Percentiles rank a stretch among this genome's conserved stretches.
Evolutionary conservation across 1,284 basidiomycete species (phyloP).

Genomic region (Ceratobasidium theobromae): DNA sequence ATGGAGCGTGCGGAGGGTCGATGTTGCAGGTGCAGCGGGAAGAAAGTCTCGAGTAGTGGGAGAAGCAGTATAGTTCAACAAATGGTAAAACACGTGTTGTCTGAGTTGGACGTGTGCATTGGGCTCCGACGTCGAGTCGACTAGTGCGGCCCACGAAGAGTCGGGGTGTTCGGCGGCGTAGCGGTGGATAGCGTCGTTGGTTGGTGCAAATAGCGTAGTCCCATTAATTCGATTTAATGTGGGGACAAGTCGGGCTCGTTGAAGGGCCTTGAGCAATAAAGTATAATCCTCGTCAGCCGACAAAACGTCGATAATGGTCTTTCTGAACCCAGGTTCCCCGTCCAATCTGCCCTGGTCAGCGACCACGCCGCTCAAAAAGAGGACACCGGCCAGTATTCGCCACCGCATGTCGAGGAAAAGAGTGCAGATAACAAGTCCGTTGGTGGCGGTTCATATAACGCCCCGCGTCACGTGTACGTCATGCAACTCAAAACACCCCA

Average conservation of each 20-base stretch:
- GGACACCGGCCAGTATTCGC: background rate
- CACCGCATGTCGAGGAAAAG: constrained; percentile 20
- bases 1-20: constrained; percentile 62
- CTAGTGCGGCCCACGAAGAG: constrained; percentile 38
- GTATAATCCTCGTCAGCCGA: constrained; percentile 75
- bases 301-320: constrained; percentile 79
- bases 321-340: background rate
- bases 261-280: constrained; percentile 77
- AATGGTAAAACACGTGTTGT: constrained; percentile 92
- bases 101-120: constrained; percentile 85
- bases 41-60: constrained; percentile 43
- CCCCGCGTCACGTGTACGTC: constrained; percentile 21
- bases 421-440: background rate
- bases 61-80: constrained; percentile 76
- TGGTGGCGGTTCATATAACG: background rate
- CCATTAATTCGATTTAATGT: constrained; percentile 84
- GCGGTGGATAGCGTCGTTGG: constrained; percentile 80
- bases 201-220: constrained; percentile 91
- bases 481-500: background rate
- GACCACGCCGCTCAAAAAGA: background rate
- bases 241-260: constrained; percentile 85
- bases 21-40: constrained; percentile 46
- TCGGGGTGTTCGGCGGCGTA: constrained; percentile 56
- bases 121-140: constrained; percentile 51
- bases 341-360: background rate